Percentiles rank a stretch among this genome's conserved stretches.
phyloP scores from a whole-genome alignment of 179 eudicot genomes.

The Nepenthes alata region DNA sequence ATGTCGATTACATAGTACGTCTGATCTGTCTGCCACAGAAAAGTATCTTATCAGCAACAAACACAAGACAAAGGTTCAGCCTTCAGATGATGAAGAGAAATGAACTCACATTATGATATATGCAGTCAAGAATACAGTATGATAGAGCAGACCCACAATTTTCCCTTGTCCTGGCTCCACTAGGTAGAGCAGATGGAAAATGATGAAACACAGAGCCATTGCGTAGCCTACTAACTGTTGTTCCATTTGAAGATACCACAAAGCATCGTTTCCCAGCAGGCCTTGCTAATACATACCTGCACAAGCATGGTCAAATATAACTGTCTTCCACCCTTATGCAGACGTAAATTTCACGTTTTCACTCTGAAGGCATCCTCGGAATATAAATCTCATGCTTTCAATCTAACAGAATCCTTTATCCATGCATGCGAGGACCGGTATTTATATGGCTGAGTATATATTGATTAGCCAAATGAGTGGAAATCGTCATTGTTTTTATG shows the following conservation, averaged over 20 bases:
- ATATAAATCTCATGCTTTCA: no score
- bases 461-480: no score
- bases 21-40: constrained; percentile 58
- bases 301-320: neutral
- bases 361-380: neutral
- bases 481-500: no score
- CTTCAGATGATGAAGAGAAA: constrained; percentile 1
- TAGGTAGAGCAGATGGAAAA: constrained; percentile 87
- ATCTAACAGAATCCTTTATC: no score
- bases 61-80: neutral
- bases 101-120: constrained; percentile 72
- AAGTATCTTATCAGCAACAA: constrained; percentile 7
- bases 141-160: constrained; percentile 56
- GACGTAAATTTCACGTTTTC: neutral
- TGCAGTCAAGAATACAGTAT: constrained; percentile 89
- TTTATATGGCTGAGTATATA: no score
- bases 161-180: constrained; percentile 67
- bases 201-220: constrained; percentile 76
- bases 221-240: constrained; percentile 78
- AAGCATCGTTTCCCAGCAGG: constrained; percentile 97
- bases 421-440: no score
- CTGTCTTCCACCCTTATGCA: constrained; percentile 1
- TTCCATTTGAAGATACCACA: constrained; percentile 90
- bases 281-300: constrained; percentile 83
- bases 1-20: constrained; percentile 88